phyloP scores from a whole-genome alignment of 495 filamentous ascomycete genomes.

The Hypoxylon lienhwacheense region DNA sequence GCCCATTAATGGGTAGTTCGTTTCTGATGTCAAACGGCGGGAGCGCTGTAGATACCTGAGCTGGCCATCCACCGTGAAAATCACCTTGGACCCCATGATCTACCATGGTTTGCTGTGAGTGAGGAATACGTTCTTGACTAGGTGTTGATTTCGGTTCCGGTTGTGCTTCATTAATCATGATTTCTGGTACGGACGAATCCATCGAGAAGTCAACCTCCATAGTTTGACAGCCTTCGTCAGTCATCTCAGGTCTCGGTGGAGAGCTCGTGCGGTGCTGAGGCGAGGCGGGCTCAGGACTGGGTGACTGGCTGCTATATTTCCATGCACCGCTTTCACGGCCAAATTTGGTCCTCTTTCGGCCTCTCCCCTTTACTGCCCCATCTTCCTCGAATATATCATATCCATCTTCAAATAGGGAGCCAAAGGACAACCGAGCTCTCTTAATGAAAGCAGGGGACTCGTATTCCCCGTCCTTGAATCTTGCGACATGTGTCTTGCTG shows the following conservation, averaged over 20 bases:
- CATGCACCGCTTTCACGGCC: constrained; percentile 67
- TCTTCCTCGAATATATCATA: constrained; percentile 73
- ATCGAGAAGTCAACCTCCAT: constrained; percentile 42
- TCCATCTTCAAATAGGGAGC: constrained; percentile 57
- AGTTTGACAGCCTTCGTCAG: constrained; percentile 53
- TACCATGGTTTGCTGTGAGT: constrained; percentile 17
- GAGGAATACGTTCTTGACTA: constrained; percentile 1
- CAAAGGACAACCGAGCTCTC: constrained; percentile 62
- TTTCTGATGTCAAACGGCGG: background rate
- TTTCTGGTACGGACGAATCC: constrained; percentile 2
- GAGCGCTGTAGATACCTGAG: background rate
- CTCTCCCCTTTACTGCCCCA: constrained; percentile 64
- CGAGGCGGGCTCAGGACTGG: constrained; percentile 60
- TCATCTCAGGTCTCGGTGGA: constrained; percentile 39
- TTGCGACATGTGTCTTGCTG: constrained; percentile 17
- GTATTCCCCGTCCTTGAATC: constrained; percentile 52
- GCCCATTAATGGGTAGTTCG: background rate
- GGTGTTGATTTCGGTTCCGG: background rate
- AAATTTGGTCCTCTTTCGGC: constrained; percentile 74
- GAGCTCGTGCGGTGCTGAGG: constrained; percentile 8
- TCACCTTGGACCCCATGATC: constrained; percentile 20
- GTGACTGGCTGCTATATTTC: constrained; percentile 68
- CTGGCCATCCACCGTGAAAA: constrained; percentile 14
- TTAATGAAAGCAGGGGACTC: constrained; percentile 78
- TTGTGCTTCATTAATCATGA: background rate